Percentiles rank a stretch among this genome's conserved stretches.
Conservation (phyloP, 1,139 yeast species). For the Nakaseomyces nivariensis region DNA sequence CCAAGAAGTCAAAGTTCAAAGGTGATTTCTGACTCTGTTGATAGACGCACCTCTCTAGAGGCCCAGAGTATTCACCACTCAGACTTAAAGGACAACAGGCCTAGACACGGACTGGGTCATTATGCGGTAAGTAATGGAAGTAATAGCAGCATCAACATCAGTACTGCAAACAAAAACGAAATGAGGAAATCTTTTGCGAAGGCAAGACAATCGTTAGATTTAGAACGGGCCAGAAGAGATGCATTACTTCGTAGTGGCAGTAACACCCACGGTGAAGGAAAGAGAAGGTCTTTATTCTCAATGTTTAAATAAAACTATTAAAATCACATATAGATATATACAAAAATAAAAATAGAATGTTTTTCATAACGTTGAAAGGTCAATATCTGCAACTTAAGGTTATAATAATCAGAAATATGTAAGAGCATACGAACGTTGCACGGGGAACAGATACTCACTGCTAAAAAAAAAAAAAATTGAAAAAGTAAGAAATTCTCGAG, state of each 20-base stretch:
- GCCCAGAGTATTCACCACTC: neutral
- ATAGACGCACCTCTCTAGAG: neutral
- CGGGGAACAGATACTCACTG: no score
- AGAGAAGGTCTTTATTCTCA: conserved; percentile 21
- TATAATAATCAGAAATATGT: no score
- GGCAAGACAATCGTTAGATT: conserved; percentile 24
- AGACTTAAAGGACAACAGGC: neutral
- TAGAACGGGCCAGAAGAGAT: conserved; percentile 22
- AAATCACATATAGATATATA: neutral
- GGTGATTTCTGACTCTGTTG: neutral
- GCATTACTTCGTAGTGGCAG: conserved; percentile 10
- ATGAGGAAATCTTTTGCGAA: conserved; percentile 14
- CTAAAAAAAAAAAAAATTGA: no score
- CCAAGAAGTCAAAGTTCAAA: conserved; percentile 1
- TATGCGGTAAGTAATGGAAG: conserved; percentile 9
- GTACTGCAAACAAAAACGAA: conserved; percentile 5
- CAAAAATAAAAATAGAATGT: neutral
- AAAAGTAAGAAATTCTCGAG: no score
- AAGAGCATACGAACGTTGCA: no score
- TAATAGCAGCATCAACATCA: conserved; percentile 12
- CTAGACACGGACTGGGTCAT: conserved; percentile 11
- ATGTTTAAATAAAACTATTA: conserved; percentile 10
- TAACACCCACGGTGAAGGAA: conserved; percentile 10
- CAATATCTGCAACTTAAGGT: no score
- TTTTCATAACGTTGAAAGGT: no score